Evolutionary conservation across 768 basidiomycete species (phyloP), one percentile per base, ranked within the genome.

Genomic region (Suillus bovinus): DNA sequence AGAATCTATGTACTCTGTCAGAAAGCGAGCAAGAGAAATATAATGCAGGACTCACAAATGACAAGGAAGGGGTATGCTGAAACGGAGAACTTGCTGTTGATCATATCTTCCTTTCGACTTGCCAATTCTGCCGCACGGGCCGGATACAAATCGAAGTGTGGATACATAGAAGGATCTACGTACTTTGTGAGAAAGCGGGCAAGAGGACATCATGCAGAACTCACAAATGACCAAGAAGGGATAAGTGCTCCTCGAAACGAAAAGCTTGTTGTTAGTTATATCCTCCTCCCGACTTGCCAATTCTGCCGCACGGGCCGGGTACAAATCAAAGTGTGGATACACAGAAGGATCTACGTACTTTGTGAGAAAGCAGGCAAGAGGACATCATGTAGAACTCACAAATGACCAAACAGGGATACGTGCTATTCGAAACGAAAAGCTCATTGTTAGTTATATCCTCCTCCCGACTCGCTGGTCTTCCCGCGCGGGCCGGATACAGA

Each of bases 111-210:
- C 29, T n/a, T 20, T 29, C 20, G 29, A 52, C 10, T 52, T 3
- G 29, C n/a, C 50, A 54, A 3, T 74, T 74, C 52, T 34, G 52
- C 52, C 63, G 76, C 22, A 3, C 36, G 27, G 13, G 46, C 7
- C 17, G 44, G 42, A 63, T 46, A 76, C 38, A 76, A 59, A 62
- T 75, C 69, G 55, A 78, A 72, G 27, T 64, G 46, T 7, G 74
- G 71, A 61, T 79, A 78, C 33, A 77, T 72, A 17, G 76, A 67
- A 29, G 80, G 78, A 70, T 81, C 81, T 82, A 42, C 16, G 6
- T 39, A n/a, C 41, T n/a, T 20, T 17, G 61, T 55, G 29, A 63
- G 36, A 54, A 24, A 14, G 27, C 20, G 17, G 46, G 29, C 29
- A 27, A 17, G 63, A 31, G 11, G 20, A n/a, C 29, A n/a, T 8